Evolutionary conservation across 2,329 filamentous ascomycete genomes (phyloP), one percentile per base, ranked within the genome.

Genomic region (Fusarium continuum): DNA sequence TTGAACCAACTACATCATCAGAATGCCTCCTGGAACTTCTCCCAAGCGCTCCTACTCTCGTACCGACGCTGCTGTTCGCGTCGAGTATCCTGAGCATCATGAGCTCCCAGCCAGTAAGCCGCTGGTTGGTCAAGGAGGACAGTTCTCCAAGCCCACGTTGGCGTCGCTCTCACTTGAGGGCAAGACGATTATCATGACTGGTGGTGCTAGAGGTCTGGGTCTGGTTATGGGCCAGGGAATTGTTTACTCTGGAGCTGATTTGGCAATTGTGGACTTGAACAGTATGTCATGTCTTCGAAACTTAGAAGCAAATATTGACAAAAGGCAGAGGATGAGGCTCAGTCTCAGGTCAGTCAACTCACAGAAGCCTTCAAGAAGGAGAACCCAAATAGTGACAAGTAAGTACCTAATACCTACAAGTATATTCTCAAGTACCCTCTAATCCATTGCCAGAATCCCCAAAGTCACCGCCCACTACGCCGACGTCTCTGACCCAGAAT

Each of bases 211-310:
- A 74, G 94, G 94, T 5, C 78, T 98, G 54, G 94, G 94, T 25
- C 81, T 97, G 55, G 93, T 96, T 64, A 97, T 97, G 91, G 91
- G 90, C 50, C 93, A 97, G 79, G 93, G 91, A 25, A 85, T 96
- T 76, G 91, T 97, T 47, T 89, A 91, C 45, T 95, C 91, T 43
- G 94, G 94, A 40, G 91, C 91, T 10, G 89, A 96, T 75, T 82
- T 97, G 59, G 94, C 94, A 14, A 91, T 98, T 76, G 92, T 97
- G 32, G 93, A 98, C 75, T 80, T 97, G 79, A 97, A 97, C 80
- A 90, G 91, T 93, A 78, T 65, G 87, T 82, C 16, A 11, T 10
- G 1, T n/a, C n/a, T 13, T 5, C 16, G 4, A 8, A 9, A 34
- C 35, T 13, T n/a, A 8, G 3, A 9, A 11, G 4, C 1, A 9